phyloP scores from a whole-genome alignment of 495 filamentous ascomycete species.

The Aspergillus heteromorphus region DNA sequence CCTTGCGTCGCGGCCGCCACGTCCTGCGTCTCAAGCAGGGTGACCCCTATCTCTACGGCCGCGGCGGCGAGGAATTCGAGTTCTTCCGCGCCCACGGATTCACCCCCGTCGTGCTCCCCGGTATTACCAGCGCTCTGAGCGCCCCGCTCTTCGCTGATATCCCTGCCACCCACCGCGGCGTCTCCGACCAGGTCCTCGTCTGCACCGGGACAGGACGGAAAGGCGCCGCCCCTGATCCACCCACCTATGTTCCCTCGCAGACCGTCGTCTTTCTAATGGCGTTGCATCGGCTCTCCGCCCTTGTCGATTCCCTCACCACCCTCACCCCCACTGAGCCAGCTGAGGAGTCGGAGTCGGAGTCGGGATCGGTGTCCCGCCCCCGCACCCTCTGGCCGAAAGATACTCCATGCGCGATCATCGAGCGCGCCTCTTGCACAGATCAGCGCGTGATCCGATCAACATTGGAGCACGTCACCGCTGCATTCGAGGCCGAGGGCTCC shows the following conservation, averaged over 20 bases:
- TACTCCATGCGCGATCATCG: slow-evolving; percentile 87
- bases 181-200: slow-evolving; percentile 86
- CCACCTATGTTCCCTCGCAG: slow-evolving; percentile 66
- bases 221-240: slow-evolving; percentile 75
- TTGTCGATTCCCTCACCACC: slow-evolving; percentile 61
- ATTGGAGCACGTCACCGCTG: slow-evolving; percentile 67
- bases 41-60: slow-evolving; percentile 92
- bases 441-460: slow-evolving; percentile 89
- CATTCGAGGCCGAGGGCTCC: slow-evolving; percentile 84
- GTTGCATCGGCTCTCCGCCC: slow-evolving; percentile 69
- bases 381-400: slow-evolving; percentile 41
- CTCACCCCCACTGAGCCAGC: too few relatives aligned
- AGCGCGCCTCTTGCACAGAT: slow-evolving; percentile 90
- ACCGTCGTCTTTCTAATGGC: slow-evolving; percentile 98
- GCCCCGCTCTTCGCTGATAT: slow-evolving; percentile 86
- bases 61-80: slow-evolving; percentile 87
- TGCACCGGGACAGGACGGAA: slow-evolving; percentile 94
- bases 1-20: slow-evolving; percentile 63
- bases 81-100: slow-evolving; percentile 75
- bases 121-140: slow-evolving; percentile 80
- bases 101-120: slow-evolving; percentile 70
- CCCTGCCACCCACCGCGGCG: slow-evolving; percentile 80
- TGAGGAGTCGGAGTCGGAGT: too few relatives aligned
- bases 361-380: slow-evolving; percentile 7
- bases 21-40: slow-evolving; percentile 93